Base-by-base conservation (phyloP, 2,329 filamentous ascomycete genomes). In the Calonectria naviculata region DNA sequence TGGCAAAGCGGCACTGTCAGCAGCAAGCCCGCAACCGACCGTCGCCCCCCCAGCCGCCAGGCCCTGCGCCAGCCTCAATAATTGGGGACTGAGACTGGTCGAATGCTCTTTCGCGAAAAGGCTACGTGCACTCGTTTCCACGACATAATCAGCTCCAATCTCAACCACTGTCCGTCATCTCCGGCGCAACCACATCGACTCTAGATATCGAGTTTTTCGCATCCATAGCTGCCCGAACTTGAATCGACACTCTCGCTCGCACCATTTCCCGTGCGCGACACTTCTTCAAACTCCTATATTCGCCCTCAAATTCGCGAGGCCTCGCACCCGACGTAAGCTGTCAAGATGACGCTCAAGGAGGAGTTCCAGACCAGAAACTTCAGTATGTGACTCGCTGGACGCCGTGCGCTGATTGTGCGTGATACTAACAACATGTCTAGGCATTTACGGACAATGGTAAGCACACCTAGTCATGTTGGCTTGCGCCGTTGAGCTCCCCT, bases 361-460 rank as follows among this genome's bases (percentile, higher is more conserved):
- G 92, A 93, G 84, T 93, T 94, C 81, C 89, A 89, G 81, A 92
- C 91, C 72, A 88, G 92, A 80, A 94, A 94, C 85, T 94, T 94
- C 85, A 94, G 92, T 93, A 87, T 80, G 91, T 86, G 71, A 65
- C 49, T 49, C 67, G 74, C 63, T 21, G 58, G 34, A 64, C 61
- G 24, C 46, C 49, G 26, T 68, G 68, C 60, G 63, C 47, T 24
- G 44, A 34, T 44, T 21, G 36, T 8, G 52, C 10, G 6, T 17
- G 65, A 67, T 74, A 76, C 83, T 87, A 78, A 87, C 79, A 49
- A 54, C 61, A 71, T 70, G 36, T 70, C 69, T 76, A 93, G 92
- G 92, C 84, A 93, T 93, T 84, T 93, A 93, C 80, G 92, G 90
- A 83, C 92, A 93, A 92, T 93, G 92, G 92, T 93, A 87, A 88